Conservation (phyloP, 805 yeast species). For the Candida nanaspora region DNA sequence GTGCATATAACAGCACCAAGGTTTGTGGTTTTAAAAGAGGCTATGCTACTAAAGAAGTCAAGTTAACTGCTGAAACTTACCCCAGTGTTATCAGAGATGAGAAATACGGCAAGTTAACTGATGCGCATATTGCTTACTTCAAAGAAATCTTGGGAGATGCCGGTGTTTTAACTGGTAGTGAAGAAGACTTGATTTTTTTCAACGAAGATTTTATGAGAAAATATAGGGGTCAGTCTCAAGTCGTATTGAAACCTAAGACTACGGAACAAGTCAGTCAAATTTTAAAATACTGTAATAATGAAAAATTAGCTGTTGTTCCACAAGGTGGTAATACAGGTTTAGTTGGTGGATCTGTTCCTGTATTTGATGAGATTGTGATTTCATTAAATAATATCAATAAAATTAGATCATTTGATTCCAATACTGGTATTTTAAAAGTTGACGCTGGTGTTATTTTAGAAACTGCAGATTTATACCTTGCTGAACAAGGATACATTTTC, state of each 20-base stretch:
- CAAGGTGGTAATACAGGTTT: slow-evolving; percentile 97
- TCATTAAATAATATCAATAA: slow-evolving; percentile 67
- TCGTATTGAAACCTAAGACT: slow-evolving; percentile 78
- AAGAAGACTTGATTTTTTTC: slow-evolving; percentile 58
- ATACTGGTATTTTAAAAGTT: slow-evolving; percentile 77
- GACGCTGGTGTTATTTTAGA: slow-evolving; percentile 92
- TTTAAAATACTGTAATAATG: slow-evolving; percentile 71
- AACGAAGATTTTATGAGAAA: slow-evolving; percentile 95
- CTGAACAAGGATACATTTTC: slow-evolving; percentile 81
- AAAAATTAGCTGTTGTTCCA: slow-evolving; percentile 79
- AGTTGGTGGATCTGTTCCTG: slow-evolving; percentile 91
- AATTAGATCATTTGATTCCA: slow-evolving; percentile 72
- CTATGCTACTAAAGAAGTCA: slow-evolving; percentile 7
- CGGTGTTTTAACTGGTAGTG: slow-evolving; percentile 42
- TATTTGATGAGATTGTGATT: slow-evolving; percentile 82
- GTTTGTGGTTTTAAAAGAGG: not conserved
- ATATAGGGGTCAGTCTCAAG: slow-evolving; percentile 77
- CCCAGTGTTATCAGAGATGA: slow-evolving; percentile 47
- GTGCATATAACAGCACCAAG: too few species aligned
- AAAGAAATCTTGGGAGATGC: slow-evolving; percentile 46
- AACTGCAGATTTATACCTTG: slow-evolving; percentile 68
- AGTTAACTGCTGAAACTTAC: slow-evolving; percentile 65
- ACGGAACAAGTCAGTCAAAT: slow-evolving; percentile 73
- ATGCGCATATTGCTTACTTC: slow-evolving; percentile 56
- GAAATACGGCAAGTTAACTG: slow-evolving; percentile 43